Evolutionary conservation across 2,329 filamentous ascomycete species (phyloP).

Genomic region (Sporothrix pseudoabietina): DNA sequence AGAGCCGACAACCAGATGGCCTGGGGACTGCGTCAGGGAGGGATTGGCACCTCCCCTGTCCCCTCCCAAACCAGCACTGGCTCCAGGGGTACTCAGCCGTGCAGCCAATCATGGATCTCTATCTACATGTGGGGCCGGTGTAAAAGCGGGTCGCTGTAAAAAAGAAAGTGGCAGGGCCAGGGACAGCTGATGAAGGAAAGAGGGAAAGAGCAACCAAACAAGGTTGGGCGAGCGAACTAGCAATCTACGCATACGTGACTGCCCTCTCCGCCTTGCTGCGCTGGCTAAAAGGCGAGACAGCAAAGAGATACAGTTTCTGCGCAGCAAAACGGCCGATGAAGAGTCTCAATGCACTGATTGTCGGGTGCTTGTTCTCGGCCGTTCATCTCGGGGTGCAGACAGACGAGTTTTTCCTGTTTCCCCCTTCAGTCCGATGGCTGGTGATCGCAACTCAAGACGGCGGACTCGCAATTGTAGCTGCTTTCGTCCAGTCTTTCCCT

Average conservation of each 20-base stretch:
- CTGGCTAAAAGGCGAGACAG: not conserved
- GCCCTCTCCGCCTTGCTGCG: conserved; percentile 1
- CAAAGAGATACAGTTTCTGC: not conserved
- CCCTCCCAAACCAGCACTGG: conserved; percentile 21
- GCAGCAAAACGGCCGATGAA: conserved; percentile 4
- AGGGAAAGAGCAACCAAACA: not conserved
- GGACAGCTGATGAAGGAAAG: conserved; percentile 3
- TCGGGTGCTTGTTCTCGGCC: not conserved
- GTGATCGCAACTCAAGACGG: not conserved
- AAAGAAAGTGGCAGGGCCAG: conserved; percentile 8
- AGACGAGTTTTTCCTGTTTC: not conserved
- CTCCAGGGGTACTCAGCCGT: conserved; percentile 15
- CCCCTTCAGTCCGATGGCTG: not conserved
- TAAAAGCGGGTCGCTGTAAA: conserved; percentile 6
- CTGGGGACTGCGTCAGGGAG: conserved; percentile 12
- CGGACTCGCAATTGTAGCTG: not conserved
- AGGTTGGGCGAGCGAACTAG: conserved; percentile 6
- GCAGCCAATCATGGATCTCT: not conserved
- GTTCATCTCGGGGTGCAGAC: not conserved
- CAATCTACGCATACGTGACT: not conserved
- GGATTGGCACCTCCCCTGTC: not conserved
- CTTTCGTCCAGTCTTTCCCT: conserved; percentile 12
- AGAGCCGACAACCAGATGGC: not conserved
- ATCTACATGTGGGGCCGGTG: not conserved
- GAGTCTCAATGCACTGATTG: not conserved